These are phyloP conservation scores for Yueomyces sinensis DNA, from an alignment of 805 yeast species.

Conservation along the genomic window DNA sequence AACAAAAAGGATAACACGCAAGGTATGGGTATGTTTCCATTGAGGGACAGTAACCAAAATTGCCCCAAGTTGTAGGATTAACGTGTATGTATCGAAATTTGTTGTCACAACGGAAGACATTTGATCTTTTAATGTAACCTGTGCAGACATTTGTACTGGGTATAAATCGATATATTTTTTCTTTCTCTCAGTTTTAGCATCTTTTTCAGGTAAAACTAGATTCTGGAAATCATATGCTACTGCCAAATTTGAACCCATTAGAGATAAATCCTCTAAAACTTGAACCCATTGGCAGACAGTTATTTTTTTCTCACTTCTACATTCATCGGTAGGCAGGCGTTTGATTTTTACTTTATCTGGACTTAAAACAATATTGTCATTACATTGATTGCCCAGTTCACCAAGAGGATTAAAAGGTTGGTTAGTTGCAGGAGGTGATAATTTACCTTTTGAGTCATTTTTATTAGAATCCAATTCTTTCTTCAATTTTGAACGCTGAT, in stretches of 20 bases:
- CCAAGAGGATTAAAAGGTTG: neutral
- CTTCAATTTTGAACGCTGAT: constrained; percentile 1
- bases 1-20: constrained; percentile 83
- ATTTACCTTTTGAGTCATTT: neutral
- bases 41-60: constrained; percentile 85
- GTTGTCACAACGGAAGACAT: constrained; percentile 49
- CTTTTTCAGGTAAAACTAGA: constrained; percentile 46
- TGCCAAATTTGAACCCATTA: constrained; percentile 85
- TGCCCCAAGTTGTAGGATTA: constrained; percentile 88
- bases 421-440: neutral
- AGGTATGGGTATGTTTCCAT: constrained; percentile 66
- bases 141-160: constrained; percentile 94
- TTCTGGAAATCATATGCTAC: constrained; percentile 78
- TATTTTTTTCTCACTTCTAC: constrained; percentile 58
- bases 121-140: constrained; percentile 27
- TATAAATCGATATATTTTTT: constrained; percentile 66
- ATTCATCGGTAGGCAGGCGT: constrained; percentile 70
- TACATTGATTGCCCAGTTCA: neutral
- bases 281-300: constrained; percentile 80
- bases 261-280: constrained; percentile 74
- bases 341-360: neutral
- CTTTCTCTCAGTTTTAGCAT: constrained; percentile 20
- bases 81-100: constrained; percentile 90
- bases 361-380: neutral
- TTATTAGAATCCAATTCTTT: neutral